A percentile compares a stretch with the other conserved stretches of the same genome.
These are phyloP conservation scores for Fusarium poae DNA, from an alignment of 2,329 filamentous ascomycete species.

Conservation along the genomic window DNA sequence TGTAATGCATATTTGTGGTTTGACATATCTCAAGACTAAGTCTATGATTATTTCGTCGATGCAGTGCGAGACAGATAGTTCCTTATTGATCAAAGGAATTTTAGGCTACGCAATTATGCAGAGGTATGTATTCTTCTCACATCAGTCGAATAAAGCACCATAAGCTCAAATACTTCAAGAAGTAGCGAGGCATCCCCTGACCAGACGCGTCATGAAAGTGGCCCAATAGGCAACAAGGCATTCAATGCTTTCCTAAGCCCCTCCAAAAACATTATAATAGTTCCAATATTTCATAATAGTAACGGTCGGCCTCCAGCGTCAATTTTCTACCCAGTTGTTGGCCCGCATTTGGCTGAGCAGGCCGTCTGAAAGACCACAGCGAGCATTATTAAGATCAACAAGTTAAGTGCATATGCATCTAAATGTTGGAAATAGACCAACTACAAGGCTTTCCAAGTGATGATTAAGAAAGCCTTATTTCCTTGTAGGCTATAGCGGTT, in stretches of 20 bases:
- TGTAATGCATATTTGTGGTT: neutral
- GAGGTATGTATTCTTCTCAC: neutral
- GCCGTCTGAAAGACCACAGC: neutral
- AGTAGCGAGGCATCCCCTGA: neutral
- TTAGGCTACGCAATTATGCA: neutral
- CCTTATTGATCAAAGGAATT: neutral
- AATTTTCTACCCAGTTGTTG: neutral
- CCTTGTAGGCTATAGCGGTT: neutral
- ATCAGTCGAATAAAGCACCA: neutral
- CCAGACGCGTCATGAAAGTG: neutral
- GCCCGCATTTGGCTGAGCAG: slow-evolving; percentile 6
- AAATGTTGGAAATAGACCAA: neutral
- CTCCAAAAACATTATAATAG: neutral
- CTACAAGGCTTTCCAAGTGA: neutral
- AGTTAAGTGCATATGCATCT: neutral
- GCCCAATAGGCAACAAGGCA: slow-evolving; percentile 12
- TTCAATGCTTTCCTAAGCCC: neutral
- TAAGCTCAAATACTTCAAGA: slow-evolving; percentile 1
- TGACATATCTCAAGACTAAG: neutral
- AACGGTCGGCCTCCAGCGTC: neutral
- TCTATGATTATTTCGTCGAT: neutral
- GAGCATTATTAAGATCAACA: neutral
- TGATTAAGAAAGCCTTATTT: neutral
- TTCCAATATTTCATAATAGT: no score
- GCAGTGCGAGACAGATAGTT: neutral